Percentiles rank a stretch among this genome's conserved stretches.
Conservation (phyloP, 2,329 filamentous ascomycete genomes). For the Pseudofabraea citricarpa region DNA sequence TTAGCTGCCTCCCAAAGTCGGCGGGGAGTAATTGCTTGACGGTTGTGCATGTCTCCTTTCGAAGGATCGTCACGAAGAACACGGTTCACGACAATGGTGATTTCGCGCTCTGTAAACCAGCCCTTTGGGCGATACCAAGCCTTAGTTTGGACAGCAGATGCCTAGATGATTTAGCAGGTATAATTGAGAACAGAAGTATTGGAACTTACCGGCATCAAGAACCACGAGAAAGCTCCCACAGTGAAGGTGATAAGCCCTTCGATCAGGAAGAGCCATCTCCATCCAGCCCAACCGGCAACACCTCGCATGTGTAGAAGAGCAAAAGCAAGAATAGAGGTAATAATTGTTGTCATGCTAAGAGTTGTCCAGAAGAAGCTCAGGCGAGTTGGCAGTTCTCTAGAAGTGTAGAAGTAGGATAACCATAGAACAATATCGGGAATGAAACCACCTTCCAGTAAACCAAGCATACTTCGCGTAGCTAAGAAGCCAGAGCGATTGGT, state of each 20-base stretch:
- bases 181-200: not conserved
- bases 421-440: conserved; percentile 60
- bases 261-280: conserved; percentile 52
- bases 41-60: conserved; percentile 54
- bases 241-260: conserved; percentile 50
- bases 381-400: conserved; percentile 60
- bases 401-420: conserved; percentile 70
- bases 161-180: not conserved
- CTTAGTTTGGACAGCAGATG: conserved; percentile 56
- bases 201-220: conserved; percentile 43
- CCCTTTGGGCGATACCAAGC: conserved; percentile 50
- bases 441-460: conserved; percentile 42
- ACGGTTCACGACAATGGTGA: conserved; percentile 63
- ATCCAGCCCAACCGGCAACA: conserved; percentile 43
- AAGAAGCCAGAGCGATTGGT: conserved; percentile 45
- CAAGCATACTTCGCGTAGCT: conserved; percentile 2
- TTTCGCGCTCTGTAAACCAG: conserved; percentile 59
- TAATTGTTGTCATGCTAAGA: conserved; percentile 33
- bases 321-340: conserved; percentile 50
- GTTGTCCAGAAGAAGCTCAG: conserved; percentile 69
- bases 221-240: conserved; percentile 47
- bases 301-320: conserved; percentile 48
- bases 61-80: conserved; percentile 46
- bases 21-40: conserved; percentile 46
- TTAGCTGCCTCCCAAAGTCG: conserved; percentile 46